phyloP scores from a whole-genome alignment of 257 asterid genomes.

The Ilex aquifolium region DNA sequence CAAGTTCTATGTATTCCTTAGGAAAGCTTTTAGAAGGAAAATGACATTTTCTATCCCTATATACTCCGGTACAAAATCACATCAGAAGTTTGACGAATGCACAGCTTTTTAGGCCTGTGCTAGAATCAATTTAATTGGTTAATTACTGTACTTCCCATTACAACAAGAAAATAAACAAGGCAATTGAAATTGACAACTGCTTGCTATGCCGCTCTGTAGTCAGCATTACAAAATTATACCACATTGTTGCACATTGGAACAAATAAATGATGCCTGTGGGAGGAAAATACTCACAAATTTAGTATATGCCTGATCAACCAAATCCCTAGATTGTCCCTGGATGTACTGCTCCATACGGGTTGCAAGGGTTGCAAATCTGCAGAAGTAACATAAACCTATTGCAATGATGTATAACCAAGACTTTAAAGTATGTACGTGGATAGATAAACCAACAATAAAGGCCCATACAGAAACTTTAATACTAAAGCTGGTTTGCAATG shows the following conservation, averaged over 20 bases:
- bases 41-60: too few species aligned
- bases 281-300: constrained; percentile 58
- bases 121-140: too few species aligned
- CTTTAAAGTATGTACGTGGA: not conserved
- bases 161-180: too few species aligned
- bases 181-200: too few species aligned
- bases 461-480: not conserved
- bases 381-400: constrained; percentile 13
- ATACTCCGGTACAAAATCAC: too few species aligned
- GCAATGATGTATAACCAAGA: constrained; percentile 4
- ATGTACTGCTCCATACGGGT: constrained; percentile 99
- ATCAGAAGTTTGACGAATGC: too few species aligned
- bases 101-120: too few species aligned
- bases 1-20: too few species aligned
- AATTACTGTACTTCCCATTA: too few species aligned
- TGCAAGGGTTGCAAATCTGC: constrained; percentile 87
- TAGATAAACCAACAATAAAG: not conserved
- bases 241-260: not conserved
- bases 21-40: too few species aligned
- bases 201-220: too few species aligned
- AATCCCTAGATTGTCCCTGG: constrained; percentile 96
- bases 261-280: not conserved
- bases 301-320: constrained; percentile 95
- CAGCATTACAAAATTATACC: too few species aligned
- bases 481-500: not conserved